Evolutionary conservation across 1,139 yeast species (phyloP).

Genomic region (Candida freyschussii): DNA sequence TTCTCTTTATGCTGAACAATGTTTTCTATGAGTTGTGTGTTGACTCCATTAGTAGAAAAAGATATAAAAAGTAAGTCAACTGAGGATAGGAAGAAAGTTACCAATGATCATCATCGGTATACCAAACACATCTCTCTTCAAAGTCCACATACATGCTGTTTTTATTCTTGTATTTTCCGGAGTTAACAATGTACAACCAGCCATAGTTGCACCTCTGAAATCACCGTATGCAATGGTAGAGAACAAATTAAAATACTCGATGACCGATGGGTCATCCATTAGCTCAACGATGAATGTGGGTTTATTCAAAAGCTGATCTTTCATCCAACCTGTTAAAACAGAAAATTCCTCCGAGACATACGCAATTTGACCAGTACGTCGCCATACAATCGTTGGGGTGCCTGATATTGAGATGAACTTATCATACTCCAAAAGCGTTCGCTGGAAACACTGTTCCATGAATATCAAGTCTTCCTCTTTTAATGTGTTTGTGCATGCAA

Average conservation of each 20-base stretch:
- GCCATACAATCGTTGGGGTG: constrained; percentile 93
- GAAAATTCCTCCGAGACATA: constrained; percentile 92
- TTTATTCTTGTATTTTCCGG: constrained; percentile 37
- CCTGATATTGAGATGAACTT: constrained; percentile 80
- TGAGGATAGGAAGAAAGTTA: constrained; percentile 74
- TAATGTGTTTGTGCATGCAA: constrained; percentile 84
- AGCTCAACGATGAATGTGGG: constrained; percentile 81
- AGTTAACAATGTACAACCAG: constrained; percentile 71
- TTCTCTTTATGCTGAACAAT: not conserved
- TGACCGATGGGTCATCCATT: constrained; percentile 80
- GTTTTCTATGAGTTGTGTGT: too few species aligned
- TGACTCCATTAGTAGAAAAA: too few species aligned
- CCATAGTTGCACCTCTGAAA: constrained; percentile 85
- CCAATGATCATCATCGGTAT: constrained; percentile 97
- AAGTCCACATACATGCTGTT: constrained; percentile 77
- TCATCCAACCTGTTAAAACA: constrained; percentile 83
- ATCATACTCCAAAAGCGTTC: constrained; percentile 85
- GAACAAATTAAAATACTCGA: constrained; percentile 83
- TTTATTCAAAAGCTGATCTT: constrained; percentile 57
- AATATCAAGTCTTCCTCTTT: constrained; percentile 89
- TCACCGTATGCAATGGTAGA: constrained; percentile 88
- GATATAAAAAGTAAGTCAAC: too few species aligned
- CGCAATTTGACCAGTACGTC: constrained; percentile 92
- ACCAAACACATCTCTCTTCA: constrained; percentile 89
- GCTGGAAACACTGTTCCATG: constrained; percentile 93